These are phyloP conservation scores for Neonectria hederae DNA, from an alignment of 2,329 filamentous ascomycete genomes.

Conservation along the genomic window DNA sequence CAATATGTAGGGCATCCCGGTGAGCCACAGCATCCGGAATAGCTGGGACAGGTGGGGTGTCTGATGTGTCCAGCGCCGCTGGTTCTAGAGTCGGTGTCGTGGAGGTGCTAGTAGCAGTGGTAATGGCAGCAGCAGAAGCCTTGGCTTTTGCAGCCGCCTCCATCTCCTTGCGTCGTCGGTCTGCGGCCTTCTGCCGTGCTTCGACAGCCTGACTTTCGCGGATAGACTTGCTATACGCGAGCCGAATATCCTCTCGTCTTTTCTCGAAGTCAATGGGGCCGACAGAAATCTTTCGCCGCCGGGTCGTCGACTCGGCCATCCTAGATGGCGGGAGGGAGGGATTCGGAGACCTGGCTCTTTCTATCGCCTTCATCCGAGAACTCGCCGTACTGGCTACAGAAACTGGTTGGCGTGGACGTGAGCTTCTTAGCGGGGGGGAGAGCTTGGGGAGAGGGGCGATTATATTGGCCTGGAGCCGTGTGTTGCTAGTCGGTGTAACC, in stretches of 20 bases:
- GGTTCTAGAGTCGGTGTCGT: constrained; percentile 33
- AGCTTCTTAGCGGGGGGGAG: constrained; percentile 83
- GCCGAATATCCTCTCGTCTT: constrained; percentile 81
- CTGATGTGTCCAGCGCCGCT: constrained; percentile 21
- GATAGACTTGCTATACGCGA: constrained; percentile 86
- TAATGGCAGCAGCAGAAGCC: constrained; percentile 40
- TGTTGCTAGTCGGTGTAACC: constrained; percentile 61
- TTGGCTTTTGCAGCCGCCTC: constrained; percentile 57
- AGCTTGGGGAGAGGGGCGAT: constrained; percentile 74
- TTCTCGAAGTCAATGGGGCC: constrained; percentile 87
- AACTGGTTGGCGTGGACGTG: constrained; percentile 81
- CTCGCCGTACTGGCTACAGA: constrained; percentile 78
- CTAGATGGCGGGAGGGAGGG: constrained; percentile 46
- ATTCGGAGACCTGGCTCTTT: constrained; percentile 61
- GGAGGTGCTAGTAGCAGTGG: constrained; percentile 29
- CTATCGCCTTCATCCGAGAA: constrained; percentile 72
- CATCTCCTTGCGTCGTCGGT: constrained; percentile 61
- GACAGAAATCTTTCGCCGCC: constrained; percentile 67
- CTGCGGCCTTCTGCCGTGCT: constrained; percentile 62
- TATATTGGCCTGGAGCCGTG: constrained; percentile 77
- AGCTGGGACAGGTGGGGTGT: constrained; percentile 36
- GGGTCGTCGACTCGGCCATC: constrained; percentile 49
- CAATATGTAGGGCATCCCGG: constrained; percentile 21
- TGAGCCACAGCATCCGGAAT: constrained; percentile 29
- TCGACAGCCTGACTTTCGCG: constrained; percentile 74